Evolutionary conservation across 768 basidiomycete genomes (phyloP).

Genomic region (Leucocoprinus leucothites): DNA sequence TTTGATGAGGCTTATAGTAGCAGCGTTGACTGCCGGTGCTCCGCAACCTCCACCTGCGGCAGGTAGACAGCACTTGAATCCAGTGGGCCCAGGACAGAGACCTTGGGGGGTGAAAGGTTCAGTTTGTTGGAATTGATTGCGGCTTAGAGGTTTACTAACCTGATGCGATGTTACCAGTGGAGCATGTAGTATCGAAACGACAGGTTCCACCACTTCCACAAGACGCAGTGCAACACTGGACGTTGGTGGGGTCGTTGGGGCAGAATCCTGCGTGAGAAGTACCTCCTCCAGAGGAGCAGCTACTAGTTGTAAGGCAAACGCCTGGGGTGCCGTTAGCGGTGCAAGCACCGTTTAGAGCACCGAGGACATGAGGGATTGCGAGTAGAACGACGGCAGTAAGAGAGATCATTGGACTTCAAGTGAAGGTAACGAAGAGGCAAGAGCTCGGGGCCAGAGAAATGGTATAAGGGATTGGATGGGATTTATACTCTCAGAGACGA

Average conservation of each 20-base stretch:
- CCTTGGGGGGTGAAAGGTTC: slow-evolving; percentile 18
- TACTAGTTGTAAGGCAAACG: slow-evolving; percentile 21
- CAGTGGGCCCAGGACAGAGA: slow-evolving; percentile 24
- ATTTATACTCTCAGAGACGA: neutral
- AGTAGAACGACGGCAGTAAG: neutral
- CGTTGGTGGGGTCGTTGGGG: slow-evolving; percentile 23
- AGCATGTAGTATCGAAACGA: slow-evolving; percentile 19
- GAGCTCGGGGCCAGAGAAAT: neutral
- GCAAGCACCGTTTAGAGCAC: slow-evolving; percentile 23
- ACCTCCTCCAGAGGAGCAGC: slow-evolving; percentile 22
- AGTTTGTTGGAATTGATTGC: too few relatives aligned
- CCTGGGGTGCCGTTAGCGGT: slow-evolving; percentile 23
- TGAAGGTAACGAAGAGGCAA: too few relatives aligned
- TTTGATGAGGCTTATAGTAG: slow-evolving; percentile 26
- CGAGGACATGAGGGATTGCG: slow-evolving; percentile 8
- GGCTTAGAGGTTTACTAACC: slow-evolving; percentile 13
- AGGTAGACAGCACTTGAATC: slow-evolving; percentile 26
- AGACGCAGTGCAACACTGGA: slow-evolving; percentile 24
- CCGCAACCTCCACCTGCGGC: slow-evolving; percentile 12
- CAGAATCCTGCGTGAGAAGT: slow-evolving; percentile 22
- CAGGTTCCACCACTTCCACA: slow-evolving; percentile 25
- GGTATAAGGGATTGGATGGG: neutral
- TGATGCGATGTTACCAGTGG: slow-evolving; percentile 19
- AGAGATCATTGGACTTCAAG: neutral
- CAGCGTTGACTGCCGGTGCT: slow-evolving; percentile 22